Base-by-base conservation (phyloP, 2,329 filamentous ascomycete species). In the Rhexocercosporidium sp. region DNA sequence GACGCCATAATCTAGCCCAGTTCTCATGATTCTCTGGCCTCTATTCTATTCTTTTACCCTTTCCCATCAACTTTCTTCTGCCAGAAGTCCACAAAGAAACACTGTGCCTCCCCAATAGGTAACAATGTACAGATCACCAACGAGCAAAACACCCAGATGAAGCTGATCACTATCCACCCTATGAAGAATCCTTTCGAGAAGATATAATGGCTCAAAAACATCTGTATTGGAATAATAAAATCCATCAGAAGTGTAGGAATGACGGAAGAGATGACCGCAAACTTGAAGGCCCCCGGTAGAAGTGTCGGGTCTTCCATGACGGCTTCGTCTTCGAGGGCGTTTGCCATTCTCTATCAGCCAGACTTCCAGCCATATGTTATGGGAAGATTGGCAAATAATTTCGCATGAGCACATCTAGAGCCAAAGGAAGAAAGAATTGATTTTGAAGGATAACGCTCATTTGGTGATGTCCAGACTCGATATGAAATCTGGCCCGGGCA, bases 61-160 rank as follows among this genome's bases (percentile, higher is more conserved):
- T 80, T 79, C 64, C 80, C 76, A 5, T 79, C 79, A 44, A 81
- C 77, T 18, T 81, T 80, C 81, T 83, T 11, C 81, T 82, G 82
- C 82, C 83, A 6, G 81, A 81, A 16, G 78, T 82, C 62, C 22
- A 47, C 27, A 47, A 49, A 64, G 53, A 51, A 49, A 25, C 22
- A 34, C 46, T 20, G 54, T 14, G 63, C 63, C 25, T 65, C 63
- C 63, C 47, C 54, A 22, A 60, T 46, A n/a, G 44, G 63, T n/a
- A 60, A 44, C 31, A 65, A 18, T 7, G 54, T 44, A 65, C 44
- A 60, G 27, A 49, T 59, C 3, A 22, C 44, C 12, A 65, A 29
- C 8, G 62, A 57, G 27, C 46, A 59, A 49, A 65, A 65, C 20
- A 65, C 62, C 46, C 41, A 53, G 6, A 65, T 37, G 47, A 44